Conservation (phyloP, 257 asterid species). For the Verbena officinalis region DNA sequence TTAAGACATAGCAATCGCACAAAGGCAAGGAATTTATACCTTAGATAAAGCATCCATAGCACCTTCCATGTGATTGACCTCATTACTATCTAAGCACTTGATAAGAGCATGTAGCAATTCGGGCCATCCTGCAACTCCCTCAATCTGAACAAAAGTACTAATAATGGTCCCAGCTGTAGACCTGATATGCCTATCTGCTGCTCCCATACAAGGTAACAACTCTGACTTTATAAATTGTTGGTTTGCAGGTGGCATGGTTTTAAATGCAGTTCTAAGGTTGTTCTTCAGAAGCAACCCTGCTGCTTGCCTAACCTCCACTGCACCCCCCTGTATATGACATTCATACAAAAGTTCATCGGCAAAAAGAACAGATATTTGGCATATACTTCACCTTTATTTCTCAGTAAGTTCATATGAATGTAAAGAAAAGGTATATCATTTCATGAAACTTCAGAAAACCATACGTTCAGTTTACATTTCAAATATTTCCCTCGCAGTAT, state of each 20-base stretch:
- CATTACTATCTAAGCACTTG: slow-evolving; percentile 92
- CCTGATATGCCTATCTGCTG: slow-evolving; percentile 83
- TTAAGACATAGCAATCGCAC: not conserved
- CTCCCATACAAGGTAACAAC: slow-evolving; percentile 88
- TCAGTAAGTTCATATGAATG: slow-evolving; percentile 25
- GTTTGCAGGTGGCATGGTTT: slow-evolving; percentile 66
- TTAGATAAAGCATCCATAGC: slow-evolving; percentile 99
- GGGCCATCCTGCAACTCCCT: slow-evolving; percentile 86
- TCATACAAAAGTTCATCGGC: slow-evolving; percentile 20
- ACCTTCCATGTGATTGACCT: slow-evolving; percentile 89
- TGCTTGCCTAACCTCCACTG: slow-evolving; percentile 95
- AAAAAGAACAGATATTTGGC: slow-evolving; percentile 35
- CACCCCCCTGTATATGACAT: slow-evolving; percentile 68
- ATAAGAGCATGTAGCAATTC: slow-evolving; percentile 84
- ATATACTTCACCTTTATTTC: no score
- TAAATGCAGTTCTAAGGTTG: slow-evolving; percentile 63
- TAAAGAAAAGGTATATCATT: not conserved
- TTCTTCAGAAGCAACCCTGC: slow-evolving; percentile 95
- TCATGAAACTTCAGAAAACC: not conserved
- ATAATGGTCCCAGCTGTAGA: slow-evolving; percentile 93
- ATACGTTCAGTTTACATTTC: not conserved
- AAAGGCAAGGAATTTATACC: slow-evolving; percentile 45
- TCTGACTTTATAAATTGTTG: slow-evolving; percentile 78
- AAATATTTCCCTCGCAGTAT: not conserved
- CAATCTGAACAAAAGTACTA: slow-evolving; percentile 87